Percentiles rank a stretch among this genome's conserved stretches.
Conservation (phyloP, 352 stramenopile genomes). For the Pythium scleroteichum region DNA sequence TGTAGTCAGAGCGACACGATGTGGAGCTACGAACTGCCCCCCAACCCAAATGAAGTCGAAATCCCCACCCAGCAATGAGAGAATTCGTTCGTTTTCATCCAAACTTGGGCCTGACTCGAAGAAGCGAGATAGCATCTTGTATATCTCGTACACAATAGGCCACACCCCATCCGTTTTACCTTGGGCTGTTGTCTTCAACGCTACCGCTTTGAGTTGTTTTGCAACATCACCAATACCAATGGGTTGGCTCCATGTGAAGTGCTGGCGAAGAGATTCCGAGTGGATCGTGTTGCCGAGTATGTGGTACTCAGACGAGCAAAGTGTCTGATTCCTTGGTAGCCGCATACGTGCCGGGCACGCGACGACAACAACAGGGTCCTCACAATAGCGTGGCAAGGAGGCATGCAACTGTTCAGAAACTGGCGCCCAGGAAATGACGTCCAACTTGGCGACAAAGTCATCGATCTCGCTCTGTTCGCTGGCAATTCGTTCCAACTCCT, state of each 20-base stretch:
- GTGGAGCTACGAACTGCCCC: constrained; percentile 49
- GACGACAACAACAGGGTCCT: constrained; percentile 41
- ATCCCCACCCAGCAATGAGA: constrained; percentile 40
- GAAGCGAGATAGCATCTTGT: constrained; percentile 55
- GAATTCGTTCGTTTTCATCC: constrained; percentile 29
- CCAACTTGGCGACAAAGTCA: constrained; percentile 61
- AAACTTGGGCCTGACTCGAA: constrained; percentile 44
- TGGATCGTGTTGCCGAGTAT: constrained; percentile 52
- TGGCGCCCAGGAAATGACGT: constrained; percentile 60
- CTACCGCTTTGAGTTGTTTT: constrained; percentile 52
- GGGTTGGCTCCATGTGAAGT: constrained; percentile 50
- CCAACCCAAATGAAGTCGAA: constrained; percentile 66
- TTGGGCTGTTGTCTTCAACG: constrained; percentile 28
- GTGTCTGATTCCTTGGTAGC: constrained; percentile 38
- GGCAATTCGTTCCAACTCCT: constrained; percentile 37
- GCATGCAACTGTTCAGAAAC: constrained; percentile 41
- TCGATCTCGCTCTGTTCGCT: constrained; percentile 52
- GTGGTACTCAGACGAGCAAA: constrained; percentile 69
- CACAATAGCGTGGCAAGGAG: constrained; percentile 40
- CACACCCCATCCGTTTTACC: constrained; percentile 35
- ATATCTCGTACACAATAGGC: constrained; percentile 62
- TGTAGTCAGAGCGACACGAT: constrained; percentile 50
- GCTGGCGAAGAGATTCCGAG: constrained; percentile 38
- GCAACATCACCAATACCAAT: constrained; percentile 45
- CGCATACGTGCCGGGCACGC: constrained; percentile 34